Base-by-base conservation (phyloP, 257 asterid species). In the Capsicum pubescens region DNA sequence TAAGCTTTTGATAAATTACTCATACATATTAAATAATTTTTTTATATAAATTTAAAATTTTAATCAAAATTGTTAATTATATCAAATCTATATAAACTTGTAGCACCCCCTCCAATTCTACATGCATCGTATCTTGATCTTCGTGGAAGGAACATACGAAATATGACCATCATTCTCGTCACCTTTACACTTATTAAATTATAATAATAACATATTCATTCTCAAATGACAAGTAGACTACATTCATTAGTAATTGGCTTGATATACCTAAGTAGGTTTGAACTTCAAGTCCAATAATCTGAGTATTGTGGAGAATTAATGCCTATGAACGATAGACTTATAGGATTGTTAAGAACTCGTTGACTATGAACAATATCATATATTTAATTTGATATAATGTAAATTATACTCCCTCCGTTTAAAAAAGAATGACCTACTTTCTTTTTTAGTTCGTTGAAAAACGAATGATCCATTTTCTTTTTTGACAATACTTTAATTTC, bases 231-330 rank as follows among this genome's bases (percentile, higher is more conserved):
- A 66, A 13, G 5, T 32, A 13, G n/a, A 66, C 10, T 32, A 9
- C 14, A 66, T 66, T 66, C 72, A 32, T 66, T 10, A 8, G 13
- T 21, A 74, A 50, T 74, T 48, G 46, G 19, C 61, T 48, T 21
- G 79, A n/a, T 71, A 44, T 70, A 50, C 44, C 80, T 19, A 48
- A 48, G 19, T 12, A 26, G 48, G 14, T 76, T 76, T 76, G 48
- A 76, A 63, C 4, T 63, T 63, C 70, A 63, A 76, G n/a, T 76
- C 81, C 81, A 54, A 76, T 76, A 14, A 21, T 76, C 61, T 13
- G 16, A 74, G 60, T 14, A 26, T 76, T 13, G 48, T 26, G 46
- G 63, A 54, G 4, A 32, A 74, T 50, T 74, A 19, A 21, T 13
- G 81, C 61, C 63, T 52, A 26, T 26, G 5, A 77, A 9, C 8